Evolutionary conservation across 108 stramenopile species (phyloP), one percentile per base, ranked within the genome.

Genomic region (Skeletonema marinoi): DNA sequence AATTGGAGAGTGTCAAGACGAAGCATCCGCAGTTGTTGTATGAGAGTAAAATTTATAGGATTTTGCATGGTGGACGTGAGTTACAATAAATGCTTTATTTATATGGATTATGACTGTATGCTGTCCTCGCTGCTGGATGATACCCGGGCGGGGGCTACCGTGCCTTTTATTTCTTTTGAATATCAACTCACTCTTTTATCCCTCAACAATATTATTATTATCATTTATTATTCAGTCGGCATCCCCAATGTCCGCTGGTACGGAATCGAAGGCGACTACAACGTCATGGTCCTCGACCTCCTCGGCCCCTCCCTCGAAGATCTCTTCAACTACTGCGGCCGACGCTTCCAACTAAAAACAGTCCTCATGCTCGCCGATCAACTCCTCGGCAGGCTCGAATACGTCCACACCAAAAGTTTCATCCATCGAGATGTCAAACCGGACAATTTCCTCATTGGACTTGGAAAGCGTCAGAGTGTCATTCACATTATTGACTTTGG

Each of bases 401-500:
- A 98, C 71, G 98, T 99, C 17, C 99, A 99, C 78, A 98, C 98
- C 44, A 99, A 99, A 88, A 92, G 91, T 44, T 99, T 99, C 74
- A 99, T 99, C 81, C 99, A 99, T 84, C 88, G 99, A 9, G 99
- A 99, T 78, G 98, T 99, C 66, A 99, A 99, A 83, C 99, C 99
- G 17, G 99, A 99, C 83, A 99, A 99, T 87, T 99, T 99, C 79
- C 80, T 99, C 13, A 99, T 99, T 76, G 99, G 99, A 32, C 92
- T 98, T 4, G 99, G 99, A 17, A 96, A 97, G 68, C 88, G 98
- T 29, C 97, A 97, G 50, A 93, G 94, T 65, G 91, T 99, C 62
- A 98, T 99, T 82, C 97, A 99, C 89, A 95, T 99, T 82, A 99
- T 99, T 71, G 99, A 99, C 80, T 99, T 99, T 83, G 99, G 99